Evolutionary conservation across 2,329 filamentous ascomycete species (phyloP).

Genomic region (Scopulariopsis brevicaulis): DNA sequence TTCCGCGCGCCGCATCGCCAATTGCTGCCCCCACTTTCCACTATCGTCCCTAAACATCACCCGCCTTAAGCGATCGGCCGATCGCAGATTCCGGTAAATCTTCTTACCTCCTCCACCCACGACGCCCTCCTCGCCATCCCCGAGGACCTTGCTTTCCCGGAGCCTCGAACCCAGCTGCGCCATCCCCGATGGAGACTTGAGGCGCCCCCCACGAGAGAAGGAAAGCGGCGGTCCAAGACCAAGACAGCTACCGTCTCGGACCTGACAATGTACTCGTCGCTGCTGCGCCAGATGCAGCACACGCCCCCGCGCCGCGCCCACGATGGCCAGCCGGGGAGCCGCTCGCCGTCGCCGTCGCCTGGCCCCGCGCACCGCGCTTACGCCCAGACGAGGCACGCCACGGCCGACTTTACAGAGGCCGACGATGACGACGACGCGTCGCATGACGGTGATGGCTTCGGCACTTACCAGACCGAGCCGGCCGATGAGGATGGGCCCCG

Average conservation of each 20-base stretch:
- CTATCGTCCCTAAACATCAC: not conserved
- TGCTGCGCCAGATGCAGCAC: slow-evolving; percentile 3
- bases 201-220: not conserved
- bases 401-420: slow-evolving; percentile 54
- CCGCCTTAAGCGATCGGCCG: not conserved
- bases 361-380: slow-evolving; percentile 1
- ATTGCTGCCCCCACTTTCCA: not conserved
- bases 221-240: slow-evolving; percentile 1
- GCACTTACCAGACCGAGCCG: slow-evolving; percentile 9
- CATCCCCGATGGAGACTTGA: slow-evolving; percentile 4
- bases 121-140: slow-evolving; percentile 9
- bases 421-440: slow-evolving; percentile 40
- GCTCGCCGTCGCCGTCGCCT: not conserved
- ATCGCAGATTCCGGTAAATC: slow-evolving; percentile 1
- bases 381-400: slow-evolving; percentile 36
- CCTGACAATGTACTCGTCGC: slow-evolving; percentile 5
- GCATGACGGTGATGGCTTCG: slow-evolving; percentile 19
- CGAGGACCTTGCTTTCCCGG: not conserved
- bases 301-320: slow-evolving; percentile 2
- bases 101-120: not conserved
- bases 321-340: not conserved
- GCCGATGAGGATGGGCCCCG: slow-evolving; percentile 7
- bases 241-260: not conserved
- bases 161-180: not conserved
- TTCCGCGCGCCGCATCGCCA: not conserved